Evolutionary conservation across 352 stramenopile genomes (phyloP), one percentile per base, ranked within the genome.

Genomic region (Phytopythium boreale): DNA sequence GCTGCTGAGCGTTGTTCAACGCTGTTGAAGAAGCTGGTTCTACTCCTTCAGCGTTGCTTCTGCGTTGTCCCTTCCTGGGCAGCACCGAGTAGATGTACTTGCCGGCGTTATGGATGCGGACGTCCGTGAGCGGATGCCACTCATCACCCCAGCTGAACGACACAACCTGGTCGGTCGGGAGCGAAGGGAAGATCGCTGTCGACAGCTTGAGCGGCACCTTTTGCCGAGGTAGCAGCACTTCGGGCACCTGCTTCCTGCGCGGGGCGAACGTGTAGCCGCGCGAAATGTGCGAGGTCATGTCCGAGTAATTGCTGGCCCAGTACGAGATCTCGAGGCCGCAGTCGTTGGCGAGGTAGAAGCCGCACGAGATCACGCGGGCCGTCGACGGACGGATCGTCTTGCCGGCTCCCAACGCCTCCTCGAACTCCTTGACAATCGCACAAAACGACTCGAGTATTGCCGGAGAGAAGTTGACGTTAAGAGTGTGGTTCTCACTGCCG

Each of bases 261-360:
- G 79, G 69, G 0, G 77, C 79, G 50, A 88, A 92, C 10, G 77
- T 88, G 47, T 85, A 92, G 0, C 83, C 83, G 41, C 71, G 71
- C 36, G 75, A 81, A 27, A 62, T 53, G 39, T 62, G 56, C 41
- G 56, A 62, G 4, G 39, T 53, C 41, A 41, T 62, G 12, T 52
- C 27, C 1, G 37, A 50, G 26, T 62, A 17, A 20, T 51, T 24
- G 69, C 62, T 43, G 72, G 72, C n/a, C 72, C 64, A 29, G 70
- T 77, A 37, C 78, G 67, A 50, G 89, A 95, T 82, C 17, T 66
- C 69, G 1, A 65, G 69, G 0, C 80, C 84, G 1, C 74, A 82
- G 56, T 95, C 84, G 41, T 95, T 95, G 2, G 77, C 79, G 31
- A 95, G 66, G 41, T 90, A 92, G 60, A 92, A 92, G 0, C 88